phyloP scores from a whole-genome alignment of 768 basidiomycete species.

The Pleurotus citrinopileatus region DNA sequence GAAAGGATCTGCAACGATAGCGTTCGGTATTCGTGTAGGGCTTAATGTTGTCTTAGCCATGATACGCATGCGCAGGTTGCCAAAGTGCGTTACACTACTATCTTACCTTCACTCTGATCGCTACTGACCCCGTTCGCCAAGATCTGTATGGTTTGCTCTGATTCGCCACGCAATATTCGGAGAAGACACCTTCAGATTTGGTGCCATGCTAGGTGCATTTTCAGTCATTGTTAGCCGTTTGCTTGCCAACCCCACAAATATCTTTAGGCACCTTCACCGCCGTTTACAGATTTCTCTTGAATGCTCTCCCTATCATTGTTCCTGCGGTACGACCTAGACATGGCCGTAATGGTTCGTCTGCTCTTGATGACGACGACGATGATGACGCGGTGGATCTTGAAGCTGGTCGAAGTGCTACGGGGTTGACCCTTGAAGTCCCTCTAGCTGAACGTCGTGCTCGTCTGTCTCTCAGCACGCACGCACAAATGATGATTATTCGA shows the following conservation, averaged over 20 bases:
- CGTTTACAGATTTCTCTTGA: constrained; percentile 77
- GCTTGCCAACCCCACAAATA: neutral
- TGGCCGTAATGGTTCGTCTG: constrained; percentile 18
- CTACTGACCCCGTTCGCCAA: constrained; percentile 22
- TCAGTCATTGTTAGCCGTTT: neutral
- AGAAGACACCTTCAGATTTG: constrained; percentile 77
- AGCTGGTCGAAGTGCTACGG: constrained; percentile 13
- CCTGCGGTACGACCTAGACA: constrained; percentile 34
- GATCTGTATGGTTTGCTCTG: constrained; percentile 60
- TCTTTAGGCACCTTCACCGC: constrained; percentile 66
- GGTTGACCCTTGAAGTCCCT: constrained; percentile 20
- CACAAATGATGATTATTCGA: constrained; percentile 58
- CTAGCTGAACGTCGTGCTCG: constrained; percentile 40
- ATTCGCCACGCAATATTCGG: constrained; percentile 86
- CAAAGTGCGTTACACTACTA: constrained; percentile 52
- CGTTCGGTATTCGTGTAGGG: constrained; percentile 77
- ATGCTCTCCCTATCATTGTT: constrained; percentile 70
- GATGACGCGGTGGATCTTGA: constrained; percentile 27
- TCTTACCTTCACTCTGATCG: neutral
- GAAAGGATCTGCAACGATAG: constrained; percentile 56
- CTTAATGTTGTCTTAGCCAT: constrained; percentile 79
- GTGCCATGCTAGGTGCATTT: constrained; percentile 76
- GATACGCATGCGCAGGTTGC: constrained; percentile 65
- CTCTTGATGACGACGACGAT: constrained; percentile 25
- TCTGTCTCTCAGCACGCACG: constrained; percentile 60